phyloP scores from a whole-genome alignment of 2,329 filamentous ascomycete species.

The Cladosporium sp. region DNA sequence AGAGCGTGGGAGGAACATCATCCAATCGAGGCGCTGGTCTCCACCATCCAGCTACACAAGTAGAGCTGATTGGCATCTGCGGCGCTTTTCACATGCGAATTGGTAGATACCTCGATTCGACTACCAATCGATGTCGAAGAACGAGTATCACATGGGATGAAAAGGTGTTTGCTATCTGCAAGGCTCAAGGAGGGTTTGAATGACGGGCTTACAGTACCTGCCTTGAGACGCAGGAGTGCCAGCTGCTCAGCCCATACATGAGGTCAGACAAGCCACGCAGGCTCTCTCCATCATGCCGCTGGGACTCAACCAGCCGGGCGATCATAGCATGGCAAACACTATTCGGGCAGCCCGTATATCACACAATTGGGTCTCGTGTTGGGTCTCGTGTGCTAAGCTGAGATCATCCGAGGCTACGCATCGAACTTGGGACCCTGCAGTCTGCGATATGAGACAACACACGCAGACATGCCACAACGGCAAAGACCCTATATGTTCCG shows the following conservation, averaged over 20 bases:
- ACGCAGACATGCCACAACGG: neutral
- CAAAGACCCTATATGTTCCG: neutral
- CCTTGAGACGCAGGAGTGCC: neutral
- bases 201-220: no score
- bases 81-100: neutral
- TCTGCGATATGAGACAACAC: neutral
- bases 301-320: neutral
- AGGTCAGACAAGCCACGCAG: constrained; percentile 1
- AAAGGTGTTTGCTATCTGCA: neutral
- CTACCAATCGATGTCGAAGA: no score
- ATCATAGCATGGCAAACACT: neutral
- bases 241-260: neutral
- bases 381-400: no score
- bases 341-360: neutral
- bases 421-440: neutral
- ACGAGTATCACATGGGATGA: neutral
- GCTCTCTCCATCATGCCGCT: neutral
- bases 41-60: neutral
- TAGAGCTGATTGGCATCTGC: neutral
- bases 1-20: neutral
- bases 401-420: neutral
- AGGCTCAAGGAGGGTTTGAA: neutral
- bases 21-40: neutral
- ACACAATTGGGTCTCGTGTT: no score
- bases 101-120: no score